Percentiles rank a stretch among this genome's conserved stretches.
These are phyloP conservation scores for Picea glauca DNA, from an alignment of 75 land plant genomes.

Conservation along the genomic window DNA sequence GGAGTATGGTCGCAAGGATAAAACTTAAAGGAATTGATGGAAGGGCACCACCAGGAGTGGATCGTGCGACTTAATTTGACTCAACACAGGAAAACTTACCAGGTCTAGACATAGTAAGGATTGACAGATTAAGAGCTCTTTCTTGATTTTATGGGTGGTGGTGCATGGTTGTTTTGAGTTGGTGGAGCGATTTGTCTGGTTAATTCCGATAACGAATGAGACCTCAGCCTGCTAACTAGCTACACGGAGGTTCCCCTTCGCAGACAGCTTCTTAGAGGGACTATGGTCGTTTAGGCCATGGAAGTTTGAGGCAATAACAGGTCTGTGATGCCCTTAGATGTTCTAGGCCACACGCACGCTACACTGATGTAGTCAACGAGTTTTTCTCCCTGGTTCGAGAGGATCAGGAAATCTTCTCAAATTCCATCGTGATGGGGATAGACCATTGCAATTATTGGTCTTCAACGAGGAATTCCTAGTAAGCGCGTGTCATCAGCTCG, in stretches of 20 bases:
- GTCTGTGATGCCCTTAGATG: constrained; percentile 80
- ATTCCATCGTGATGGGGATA: too few species aligned
- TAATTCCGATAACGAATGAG: constrained; percentile 67
- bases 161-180: constrained; percentile 25
- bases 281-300: constrained; percentile 67
- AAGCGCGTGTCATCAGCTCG: too few species aligned
- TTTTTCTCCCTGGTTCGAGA: too few species aligned
- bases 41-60: constrained; percentile 36
- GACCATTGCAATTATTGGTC: too few species aligned
- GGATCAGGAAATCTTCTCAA: too few species aligned
- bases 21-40: constrained; percentile 35
- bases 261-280: constrained; percentile 73
- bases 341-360: constrained; percentile 58
- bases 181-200: constrained; percentile 65
- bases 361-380: constrained; percentile 35
- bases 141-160: constrained; percentile 33
- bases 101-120: constrained; percentile 26
- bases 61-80: constrained; percentile 27
- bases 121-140: constrained; percentile 30
- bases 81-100: constrained; percentile 29
- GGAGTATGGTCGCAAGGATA: constrained; percentile 34
- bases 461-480: too few species aligned
- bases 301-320: constrained; percentile 86
- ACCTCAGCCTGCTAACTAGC: constrained; percentile 70
- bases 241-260: constrained; percentile 21